Percentiles rank a stretch among this genome's conserved stretches.
These are phyloP conservation scores for Leucosporidium creatinivorum DNA, from an alignment of 768 basidiomycete genomes.

Conservation along the genomic window DNA sequence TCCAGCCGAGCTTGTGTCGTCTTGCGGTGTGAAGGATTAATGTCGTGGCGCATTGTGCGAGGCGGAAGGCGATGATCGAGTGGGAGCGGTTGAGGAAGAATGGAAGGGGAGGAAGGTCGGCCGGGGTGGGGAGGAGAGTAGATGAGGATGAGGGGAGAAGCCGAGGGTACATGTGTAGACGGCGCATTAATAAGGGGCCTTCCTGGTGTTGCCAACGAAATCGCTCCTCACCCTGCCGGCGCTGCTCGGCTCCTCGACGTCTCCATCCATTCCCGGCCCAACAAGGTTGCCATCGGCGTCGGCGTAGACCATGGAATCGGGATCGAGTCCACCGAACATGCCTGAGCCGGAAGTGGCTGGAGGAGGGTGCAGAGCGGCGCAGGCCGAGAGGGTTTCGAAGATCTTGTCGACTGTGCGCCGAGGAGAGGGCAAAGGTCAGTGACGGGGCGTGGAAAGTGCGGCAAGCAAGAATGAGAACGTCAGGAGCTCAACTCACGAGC, in stretches of 20 bases:
- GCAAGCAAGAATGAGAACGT: not conserved
- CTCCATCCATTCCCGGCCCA: slow-evolving; percentile 10
- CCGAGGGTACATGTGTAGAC: not conserved
- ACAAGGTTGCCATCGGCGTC: slow-evolving; percentile 25
- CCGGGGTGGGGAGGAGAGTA: not conserved
- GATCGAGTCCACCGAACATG: slow-evolving; percentile 30
- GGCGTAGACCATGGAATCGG: slow-evolving; percentile 26
- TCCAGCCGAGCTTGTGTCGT: not conserved
- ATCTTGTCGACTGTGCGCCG: slow-evolving; percentile 62
- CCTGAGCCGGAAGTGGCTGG: slow-evolving; percentile 6
- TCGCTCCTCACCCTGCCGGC: not conserved
- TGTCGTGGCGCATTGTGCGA: too few species aligned
- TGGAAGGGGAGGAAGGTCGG: not conserved
- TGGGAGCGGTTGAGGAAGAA: not conserved
- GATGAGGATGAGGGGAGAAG: not conserved
- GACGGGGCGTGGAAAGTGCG: too few species aligned
- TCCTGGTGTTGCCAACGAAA: not conserved
- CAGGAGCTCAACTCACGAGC: slow-evolving; percentile 51
- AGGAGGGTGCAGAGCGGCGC: slow-evolving; percentile 71
- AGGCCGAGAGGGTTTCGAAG: slow-evolving; percentile 75
- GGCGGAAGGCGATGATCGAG: too few species aligned
- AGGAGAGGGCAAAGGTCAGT: not conserved
- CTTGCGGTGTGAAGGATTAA: not conserved
- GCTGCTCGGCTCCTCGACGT: not conserved
- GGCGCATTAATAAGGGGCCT: not conserved